phyloP scores from a whole-genome alignment of 768 basidiomycete species.

The Trametes cubensis region DNA sequence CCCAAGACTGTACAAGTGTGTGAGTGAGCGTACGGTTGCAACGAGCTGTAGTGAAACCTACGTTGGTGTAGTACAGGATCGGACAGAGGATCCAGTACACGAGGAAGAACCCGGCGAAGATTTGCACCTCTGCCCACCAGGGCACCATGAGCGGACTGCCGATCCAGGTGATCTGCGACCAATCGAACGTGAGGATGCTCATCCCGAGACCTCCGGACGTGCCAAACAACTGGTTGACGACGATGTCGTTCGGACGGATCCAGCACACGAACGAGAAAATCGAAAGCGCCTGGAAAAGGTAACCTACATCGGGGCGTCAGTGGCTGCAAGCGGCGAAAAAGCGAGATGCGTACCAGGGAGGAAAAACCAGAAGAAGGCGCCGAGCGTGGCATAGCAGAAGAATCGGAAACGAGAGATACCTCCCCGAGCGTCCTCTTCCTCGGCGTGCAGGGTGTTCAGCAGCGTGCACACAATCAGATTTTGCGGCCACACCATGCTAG shows the following conservation, averaged over 20 bases:
- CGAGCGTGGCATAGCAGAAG: conserved; percentile 67
- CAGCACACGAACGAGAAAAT: conserved; percentile 92
- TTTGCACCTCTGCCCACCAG: conserved; percentile 97
- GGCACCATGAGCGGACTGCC: conserved; percentile 78
- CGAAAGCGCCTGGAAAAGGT: conserved; percentile 85
- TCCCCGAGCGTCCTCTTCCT: conserved; percentile 65
- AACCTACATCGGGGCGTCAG: conserved; percentile 54
- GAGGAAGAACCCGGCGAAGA: conserved; percentile 83
- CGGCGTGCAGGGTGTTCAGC: conserved; percentile 95
- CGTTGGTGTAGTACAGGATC: conserved; percentile 90
- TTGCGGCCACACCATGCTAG: conserved; percentile 98
- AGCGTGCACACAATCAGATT: conserved; percentile 94
- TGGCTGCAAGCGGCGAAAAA: no score
- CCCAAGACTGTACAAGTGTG: conserved; percentile 61
- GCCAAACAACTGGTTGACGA: conserved; percentile 92
- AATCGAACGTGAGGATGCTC: conserved; percentile 92
- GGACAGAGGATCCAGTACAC: conserved; percentile 95
- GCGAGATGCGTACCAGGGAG: conserved; percentile 68
- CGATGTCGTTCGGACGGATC: conserved; percentile 80
- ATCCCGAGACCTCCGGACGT: conserved; percentile 82
- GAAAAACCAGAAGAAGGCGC: conserved; percentile 86
- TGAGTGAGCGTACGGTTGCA: not conserved
- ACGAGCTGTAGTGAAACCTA: conserved; percentile 41
- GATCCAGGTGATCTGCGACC: conserved; percentile 76
- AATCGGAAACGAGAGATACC: conserved; percentile 74